These are phyloP conservation scores for Waitea zeae DNA, from an alignment of 1,284 basidiomycete species.

Conservation along the genomic window DNA sequence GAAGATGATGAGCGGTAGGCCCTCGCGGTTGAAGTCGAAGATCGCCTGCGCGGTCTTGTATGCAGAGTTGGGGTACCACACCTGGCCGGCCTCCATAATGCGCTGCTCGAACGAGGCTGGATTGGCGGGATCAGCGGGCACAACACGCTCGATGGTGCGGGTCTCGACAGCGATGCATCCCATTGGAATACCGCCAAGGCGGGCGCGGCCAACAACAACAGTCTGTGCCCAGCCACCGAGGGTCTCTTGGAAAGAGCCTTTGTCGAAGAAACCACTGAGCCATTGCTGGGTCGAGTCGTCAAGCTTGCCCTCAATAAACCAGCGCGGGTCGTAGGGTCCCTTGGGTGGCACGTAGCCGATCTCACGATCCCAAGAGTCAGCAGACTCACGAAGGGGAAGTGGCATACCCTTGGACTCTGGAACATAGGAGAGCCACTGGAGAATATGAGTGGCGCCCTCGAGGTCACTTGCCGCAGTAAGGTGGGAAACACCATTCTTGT, in stretches of 20 bases:
- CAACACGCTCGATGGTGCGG: constrained; percentile 90
- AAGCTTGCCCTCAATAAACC: constrained; percentile 89
- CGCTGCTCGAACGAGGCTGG: constrained; percentile 93
- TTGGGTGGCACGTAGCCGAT: constrained; percentile 88
- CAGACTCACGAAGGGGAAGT: constrained; percentile 56
- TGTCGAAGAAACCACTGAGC: constrained; percentile 91
- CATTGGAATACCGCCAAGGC: constrained; percentile 92
- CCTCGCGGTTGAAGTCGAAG: constrained; percentile 96
- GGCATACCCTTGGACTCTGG: constrained; percentile 67
- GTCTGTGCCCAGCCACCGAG: constrained; percentile 96
- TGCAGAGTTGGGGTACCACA: constrained; percentile 99
- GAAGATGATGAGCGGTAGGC: constrained; percentile 93
- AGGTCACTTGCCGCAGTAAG: constrained; percentile 89
- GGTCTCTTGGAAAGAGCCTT: constrained; percentile 92
- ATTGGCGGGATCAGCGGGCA: constrained; percentile 98
- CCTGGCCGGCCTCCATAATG: constrained; percentile 98
- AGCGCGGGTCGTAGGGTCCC: constrained; percentile 91
- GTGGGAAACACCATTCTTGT: constrained; percentile 98
- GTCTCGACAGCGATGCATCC: constrained; percentile 98
- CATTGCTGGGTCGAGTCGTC: constrained; percentile 71
- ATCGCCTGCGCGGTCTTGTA: constrained; percentile 99
- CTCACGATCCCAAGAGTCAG: constrained; percentile 84
- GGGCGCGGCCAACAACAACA: constrained; percentile 92
- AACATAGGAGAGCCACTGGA: constrained; percentile 92
- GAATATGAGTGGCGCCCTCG: constrained; percentile 83